These are phyloP conservation scores for Phytophthora fragariaefolia DNA, from an alignment of 352 stramenopile species.

Conservation along the genomic window DNA sequence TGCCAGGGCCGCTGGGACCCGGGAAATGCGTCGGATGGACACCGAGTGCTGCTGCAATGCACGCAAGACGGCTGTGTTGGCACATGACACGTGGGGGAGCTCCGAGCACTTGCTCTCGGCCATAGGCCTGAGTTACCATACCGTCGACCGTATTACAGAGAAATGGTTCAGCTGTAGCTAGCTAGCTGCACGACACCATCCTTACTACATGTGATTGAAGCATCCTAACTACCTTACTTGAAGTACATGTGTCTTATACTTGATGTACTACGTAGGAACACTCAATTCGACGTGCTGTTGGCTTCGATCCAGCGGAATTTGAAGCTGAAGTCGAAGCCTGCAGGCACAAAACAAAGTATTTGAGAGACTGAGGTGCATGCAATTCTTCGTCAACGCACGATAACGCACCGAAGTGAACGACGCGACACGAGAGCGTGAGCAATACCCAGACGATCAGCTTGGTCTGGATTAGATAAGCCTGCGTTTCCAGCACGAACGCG, in stretches of 20 bases:
- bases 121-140: too few relatives aligned
- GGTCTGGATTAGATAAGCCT: constrained; percentile 24
- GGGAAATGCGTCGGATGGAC: not conserved
- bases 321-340: constrained; percentile 18
- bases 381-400: too few relatives aligned
- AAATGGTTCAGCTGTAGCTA: not conserved
- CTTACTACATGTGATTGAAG: too few relatives aligned
- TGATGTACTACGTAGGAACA: too few relatives aligned
- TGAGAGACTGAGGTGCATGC: not conserved
- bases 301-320: constrained; percentile 6
- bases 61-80: too few relatives aligned
- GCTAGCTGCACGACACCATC: not conserved
- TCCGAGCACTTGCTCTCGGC: too few relatives aligned
- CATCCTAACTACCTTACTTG: too few relatives aligned
- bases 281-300: too few relatives aligned
- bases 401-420: constrained; percentile 25
- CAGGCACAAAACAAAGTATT: not conserved
- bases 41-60: too few relatives aligned
- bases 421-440: constrained; percentile 9
- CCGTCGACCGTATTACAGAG: too few relatives aligned
- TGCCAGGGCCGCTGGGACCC: too few relatives aligned
- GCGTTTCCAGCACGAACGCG: constrained; percentile 25
- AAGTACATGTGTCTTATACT: not conserved
- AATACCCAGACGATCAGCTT: constrained; percentile 37
- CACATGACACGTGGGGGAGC: too few relatives aligned